Evolutionary conservation across 805 yeast species (phyloP), one percentile per base, ranked within the genome.

Genomic region (Candida piceae): DNA sequence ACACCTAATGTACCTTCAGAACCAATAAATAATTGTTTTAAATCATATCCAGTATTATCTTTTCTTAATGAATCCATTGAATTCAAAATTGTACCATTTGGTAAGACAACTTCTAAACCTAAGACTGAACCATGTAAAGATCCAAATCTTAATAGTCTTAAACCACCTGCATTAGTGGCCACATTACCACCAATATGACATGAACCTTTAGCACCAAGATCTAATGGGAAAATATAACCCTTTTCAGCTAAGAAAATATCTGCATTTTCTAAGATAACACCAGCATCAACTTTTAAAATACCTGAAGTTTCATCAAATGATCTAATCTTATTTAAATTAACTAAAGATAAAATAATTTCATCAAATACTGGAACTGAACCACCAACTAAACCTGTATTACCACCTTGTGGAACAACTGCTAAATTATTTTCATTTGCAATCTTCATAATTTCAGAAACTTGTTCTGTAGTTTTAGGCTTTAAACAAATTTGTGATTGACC

Each of bases 141-240:
- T 3, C 97, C 97, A 57, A 87, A 89, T 49, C 95, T 73, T 43
- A 89, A 64, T 34, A 89, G 68, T 55, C 97, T 70, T 50, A 89
- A 71, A 1, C 97, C 97, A 55, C 97, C 97, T 5, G 97, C 97
- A 58, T 90, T 90, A 15, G 96, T 87, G 15, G 96, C 95, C 30
- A 87, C 90, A 36, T 80, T 84, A 46, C 97, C 97, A 49, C 97
- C 97, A 44, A 90, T 80, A 50, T 86, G 95, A 58, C 97, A 90
- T 2, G 96, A 86, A 11, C 97, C 97, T 64, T 89, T 89, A 26
- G 97, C 97, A 40, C 97, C 97, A 43, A 89, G 66, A 58, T 89
- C 97, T 35, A 89, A 68, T 19, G 97, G 97, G 71, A 88, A 89
- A 38, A 89, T 84, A 62, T 83, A 83, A 3, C 93, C 95, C n/a